These are phyloP conservation scores for Przewalskia tangutica DNA, from an alignment of 257 asterid species.

Conservation along the genomic window DNA sequence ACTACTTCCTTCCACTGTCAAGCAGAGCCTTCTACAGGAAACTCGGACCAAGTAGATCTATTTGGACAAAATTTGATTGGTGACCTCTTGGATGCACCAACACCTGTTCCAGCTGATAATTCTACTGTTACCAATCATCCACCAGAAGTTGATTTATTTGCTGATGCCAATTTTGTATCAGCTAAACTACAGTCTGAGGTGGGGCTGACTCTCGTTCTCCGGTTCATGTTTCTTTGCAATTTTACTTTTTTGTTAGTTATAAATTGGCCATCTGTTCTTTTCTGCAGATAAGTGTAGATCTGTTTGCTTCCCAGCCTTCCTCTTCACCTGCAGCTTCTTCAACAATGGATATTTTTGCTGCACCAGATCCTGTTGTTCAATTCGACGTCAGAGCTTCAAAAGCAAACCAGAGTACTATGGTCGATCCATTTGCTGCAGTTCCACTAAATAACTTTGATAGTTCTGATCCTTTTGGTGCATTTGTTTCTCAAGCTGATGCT, in stretches of 20 bases:
- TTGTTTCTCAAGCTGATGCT: conserved; percentile 37
- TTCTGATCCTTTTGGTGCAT: conserved; percentile 63
- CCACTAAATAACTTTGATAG: conserved; percentile 59
- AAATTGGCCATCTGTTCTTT: not conserved
- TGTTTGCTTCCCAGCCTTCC: conserved; percentile 48
- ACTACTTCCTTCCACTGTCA: conserved; percentile 4
- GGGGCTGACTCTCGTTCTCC: conserved; percentile 31
- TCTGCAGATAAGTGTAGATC: conserved; percentile 50
- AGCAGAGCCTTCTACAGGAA: conserved; percentile 55
- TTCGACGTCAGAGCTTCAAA: conserved; percentile 22
- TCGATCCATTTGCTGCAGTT: conserved; percentile 77
- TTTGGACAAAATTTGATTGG: conserved; percentile 62
- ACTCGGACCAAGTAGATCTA: conserved; percentile 61
- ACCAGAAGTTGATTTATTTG: conserved; percentile 79
- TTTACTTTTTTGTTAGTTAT: not conserved
- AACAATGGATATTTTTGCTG: conserved; percentile 56
- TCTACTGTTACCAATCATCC: conserved; percentile 28
- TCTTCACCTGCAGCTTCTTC: conserved; percentile 25
- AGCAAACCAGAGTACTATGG: conserved; percentile 20
- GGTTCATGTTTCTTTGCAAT: conserved; percentile 19
- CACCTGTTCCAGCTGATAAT: conserved; percentile 32
- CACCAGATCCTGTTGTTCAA: conserved; percentile 44
- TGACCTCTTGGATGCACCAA: conserved; percentile 65
- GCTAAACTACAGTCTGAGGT: conserved; percentile 40
- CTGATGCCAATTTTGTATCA: conserved; percentile 73